Percentiles rank a stretch among this genome's conserved stretches.
These are phyloP conservation scores for Thelonectria blattea DNA, from an alignment of 2,329 filamentous ascomycete genomes.

Conservation along the genomic window DNA sequence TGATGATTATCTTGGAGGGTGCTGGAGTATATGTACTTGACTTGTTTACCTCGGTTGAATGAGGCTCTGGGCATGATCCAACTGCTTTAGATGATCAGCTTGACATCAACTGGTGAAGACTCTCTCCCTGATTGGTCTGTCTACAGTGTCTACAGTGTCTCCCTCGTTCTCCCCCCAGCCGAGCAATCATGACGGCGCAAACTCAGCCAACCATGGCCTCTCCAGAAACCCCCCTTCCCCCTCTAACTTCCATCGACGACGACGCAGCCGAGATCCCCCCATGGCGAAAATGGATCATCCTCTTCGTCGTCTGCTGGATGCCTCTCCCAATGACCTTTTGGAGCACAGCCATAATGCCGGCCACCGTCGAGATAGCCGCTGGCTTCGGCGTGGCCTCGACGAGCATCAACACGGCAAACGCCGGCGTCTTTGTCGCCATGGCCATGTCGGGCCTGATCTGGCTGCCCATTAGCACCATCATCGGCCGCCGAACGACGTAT, in stretches of 20 bases:
- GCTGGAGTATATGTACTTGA: conserved; percentile 5
- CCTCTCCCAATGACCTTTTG: conserved; percentile 39
- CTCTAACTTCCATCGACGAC: conserved; percentile 29
- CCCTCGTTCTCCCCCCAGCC: too few relatives aligned
- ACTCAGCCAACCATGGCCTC: conserved; percentile 19
- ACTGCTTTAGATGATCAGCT: too few relatives aligned
- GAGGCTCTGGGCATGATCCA: neutral
- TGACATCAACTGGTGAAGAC: too few relatives aligned
- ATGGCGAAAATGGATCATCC: conserved; percentile 38
- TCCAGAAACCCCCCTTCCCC: conserved; percentile 5
- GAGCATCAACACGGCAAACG: conserved; percentile 33
- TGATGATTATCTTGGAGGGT: too few relatives aligned
- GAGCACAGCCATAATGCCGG: conserved; percentile 38
- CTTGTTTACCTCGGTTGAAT: too few relatives aligned
- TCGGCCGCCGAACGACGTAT: conserved; percentile 32
- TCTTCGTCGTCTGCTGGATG: conserved; percentile 40
- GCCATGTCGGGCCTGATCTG: conserved; percentile 35
- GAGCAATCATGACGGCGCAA: conserved; percentile 18
- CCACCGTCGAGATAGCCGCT: conserved; percentile 28
- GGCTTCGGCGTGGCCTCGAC: conserved; percentile 19
- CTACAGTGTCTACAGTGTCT: too few relatives aligned
- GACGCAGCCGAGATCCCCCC: conserved; percentile 27
- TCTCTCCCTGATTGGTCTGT: too few relatives aligned
- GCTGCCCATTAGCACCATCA: conserved; percentile 35
- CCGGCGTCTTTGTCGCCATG: conserved; percentile 35